These are phyloP conservation scores for Chamaecyparis obtusa DNA, from an alignment of 75 land plant genomes.

Conservation along the genomic window DNA sequence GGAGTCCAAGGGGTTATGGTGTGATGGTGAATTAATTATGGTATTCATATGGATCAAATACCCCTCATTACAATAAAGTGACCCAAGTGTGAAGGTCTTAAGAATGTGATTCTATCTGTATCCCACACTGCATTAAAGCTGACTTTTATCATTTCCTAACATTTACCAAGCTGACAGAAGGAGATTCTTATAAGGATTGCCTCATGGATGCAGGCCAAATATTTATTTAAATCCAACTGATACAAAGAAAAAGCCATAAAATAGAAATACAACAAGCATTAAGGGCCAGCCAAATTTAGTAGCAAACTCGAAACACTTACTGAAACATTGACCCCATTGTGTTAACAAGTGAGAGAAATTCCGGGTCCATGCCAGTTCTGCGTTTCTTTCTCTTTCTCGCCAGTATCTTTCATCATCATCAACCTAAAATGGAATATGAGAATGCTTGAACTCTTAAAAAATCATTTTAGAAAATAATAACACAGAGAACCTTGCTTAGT, in stretches of 20 bases:
- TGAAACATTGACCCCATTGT: conserved; percentile 40
- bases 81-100: not conserved
- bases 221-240: not conserved
- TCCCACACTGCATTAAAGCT: not conserved
- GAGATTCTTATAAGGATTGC: not conserved
- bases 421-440: conserved; percentile 21
- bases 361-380: conserved; percentile 30
- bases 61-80: not conserved
- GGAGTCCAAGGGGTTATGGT: not conserved
- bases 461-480: not conserved
- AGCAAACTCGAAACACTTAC: conserved; percentile 20
- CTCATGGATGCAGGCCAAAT: not conserved
- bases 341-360: conserved; percentile 34
- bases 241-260: not conserved
- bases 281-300: not conserved
- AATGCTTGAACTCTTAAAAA: not conserved
- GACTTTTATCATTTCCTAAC: not conserved
- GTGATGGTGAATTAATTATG: not conserved
- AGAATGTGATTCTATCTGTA: not conserved
- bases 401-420: conserved; percentile 42
- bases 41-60: not conserved
- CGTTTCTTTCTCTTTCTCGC: conserved; percentile 20
- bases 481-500: not conserved
- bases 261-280: not conserved
- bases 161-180: conserved; percentile 4